Conservation (phyloP, 805 yeast species). For the Yarrowia sp. region DNA sequence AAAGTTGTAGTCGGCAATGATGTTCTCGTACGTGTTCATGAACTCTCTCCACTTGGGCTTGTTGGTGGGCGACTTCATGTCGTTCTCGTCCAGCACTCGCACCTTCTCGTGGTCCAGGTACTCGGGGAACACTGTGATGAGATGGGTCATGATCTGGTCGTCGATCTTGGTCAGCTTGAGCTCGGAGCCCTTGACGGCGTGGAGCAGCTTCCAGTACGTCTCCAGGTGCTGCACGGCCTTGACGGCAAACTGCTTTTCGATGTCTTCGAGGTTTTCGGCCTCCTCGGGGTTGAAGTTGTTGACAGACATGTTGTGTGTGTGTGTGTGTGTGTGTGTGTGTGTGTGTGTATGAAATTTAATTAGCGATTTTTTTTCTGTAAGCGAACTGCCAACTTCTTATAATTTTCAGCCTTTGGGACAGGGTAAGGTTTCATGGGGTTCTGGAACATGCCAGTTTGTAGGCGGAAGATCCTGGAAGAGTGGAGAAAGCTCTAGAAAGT, state of each 20-base stretch:
- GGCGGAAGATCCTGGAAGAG: too few relatives aligned
- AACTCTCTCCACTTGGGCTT: constrained; percentile 91
- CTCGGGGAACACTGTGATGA: constrained; percentile 84
- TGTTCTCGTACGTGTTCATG: constrained; percentile 79
- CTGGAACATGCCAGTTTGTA: too few relatives aligned
- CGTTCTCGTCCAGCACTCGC: constrained; percentile 71
- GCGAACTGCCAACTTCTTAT: not conserved
- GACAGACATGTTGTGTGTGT: constrained; percentile 18
- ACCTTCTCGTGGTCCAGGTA: constrained; percentile 66
- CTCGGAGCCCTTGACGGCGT: constrained; percentile 77
- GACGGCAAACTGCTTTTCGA: constrained; percentile 97
- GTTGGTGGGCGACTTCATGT: constrained; percentile 78
- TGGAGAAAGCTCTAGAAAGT: too few relatives aligned
- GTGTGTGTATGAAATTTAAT: not conserved
- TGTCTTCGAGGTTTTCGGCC: constrained; percentile 94
- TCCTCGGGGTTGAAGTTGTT: constrained; percentile 75
- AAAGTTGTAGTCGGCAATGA: constrained; percentile 88
- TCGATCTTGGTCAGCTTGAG: constrained; percentile 59
- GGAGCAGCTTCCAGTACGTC: constrained; percentile 85
- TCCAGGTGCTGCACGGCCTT: constrained; percentile 87
- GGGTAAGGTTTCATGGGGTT: not conserved
- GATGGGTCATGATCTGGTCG: constrained; percentile 52
- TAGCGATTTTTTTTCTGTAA: not conserved
- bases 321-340: constrained; percentile 1
- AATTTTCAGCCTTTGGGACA: not conserved